Percentiles rank a stretch among this genome's conserved stretches.
Evolutionary conservation across 257 asterid genomes (phyloP).

Genomic region (Nicotiana sylvestris): DNA sequence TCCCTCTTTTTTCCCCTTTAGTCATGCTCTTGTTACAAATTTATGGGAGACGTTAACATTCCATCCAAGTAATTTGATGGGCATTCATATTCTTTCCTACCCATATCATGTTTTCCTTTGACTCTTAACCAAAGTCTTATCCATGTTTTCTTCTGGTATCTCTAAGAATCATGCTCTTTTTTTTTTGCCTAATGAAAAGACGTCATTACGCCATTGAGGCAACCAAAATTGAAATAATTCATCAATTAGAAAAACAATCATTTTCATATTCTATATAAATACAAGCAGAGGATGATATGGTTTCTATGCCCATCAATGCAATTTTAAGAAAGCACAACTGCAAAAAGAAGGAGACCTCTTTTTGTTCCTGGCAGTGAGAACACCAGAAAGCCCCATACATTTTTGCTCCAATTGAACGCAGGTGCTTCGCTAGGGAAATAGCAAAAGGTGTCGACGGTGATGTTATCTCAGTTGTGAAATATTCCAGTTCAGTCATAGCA

Average conservation of each 20-base stretch:
- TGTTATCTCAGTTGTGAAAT: constrained; percentile 50
- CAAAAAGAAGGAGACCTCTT: constrained; percentile 45
- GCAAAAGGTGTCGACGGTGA: constrained; percentile 74
- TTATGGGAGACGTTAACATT: not conserved
- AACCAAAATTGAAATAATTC: not conserved
- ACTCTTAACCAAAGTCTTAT: not conserved
- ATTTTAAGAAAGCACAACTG: constrained; percentile 5
- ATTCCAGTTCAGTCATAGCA: constrained; percentile 50
- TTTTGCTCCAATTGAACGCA: constrained; percentile 75
- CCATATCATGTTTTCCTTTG: not conserved
- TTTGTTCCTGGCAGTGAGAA: constrained; percentile 82
- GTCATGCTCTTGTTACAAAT: not conserved
- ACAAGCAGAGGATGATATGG: not conserved
- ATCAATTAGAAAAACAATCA: not conserved
- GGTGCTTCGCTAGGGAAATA: constrained; percentile 75
- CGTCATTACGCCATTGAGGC: not conserved
- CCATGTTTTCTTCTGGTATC: not conserved
- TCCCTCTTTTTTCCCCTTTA: not conserved
- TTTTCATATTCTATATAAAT: not conserved
- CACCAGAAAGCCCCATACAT: constrained; percentile 97
- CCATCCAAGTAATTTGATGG: not conserved
- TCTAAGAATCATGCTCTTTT: too few species aligned
- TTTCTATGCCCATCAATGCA: constrained; percentile 8
- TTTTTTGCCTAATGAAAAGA: not conserved
- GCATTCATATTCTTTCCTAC: not conserved